phyloP scores from a whole-genome alignment of 2,329 filamentous ascomycete species.

The Pezicula neosporulosa region DNA sequence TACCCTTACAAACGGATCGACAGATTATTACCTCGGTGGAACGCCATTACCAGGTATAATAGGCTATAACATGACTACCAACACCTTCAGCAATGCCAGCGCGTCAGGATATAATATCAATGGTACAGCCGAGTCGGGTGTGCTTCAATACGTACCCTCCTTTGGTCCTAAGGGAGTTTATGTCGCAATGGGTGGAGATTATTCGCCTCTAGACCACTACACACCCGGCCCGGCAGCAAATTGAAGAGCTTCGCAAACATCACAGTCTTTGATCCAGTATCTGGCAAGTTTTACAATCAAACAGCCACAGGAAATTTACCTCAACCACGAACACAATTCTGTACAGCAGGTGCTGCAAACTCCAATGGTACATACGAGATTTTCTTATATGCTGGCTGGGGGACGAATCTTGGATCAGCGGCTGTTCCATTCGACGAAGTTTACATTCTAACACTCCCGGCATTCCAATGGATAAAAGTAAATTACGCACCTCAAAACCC shows the following conservation, averaged over 20 bases:
- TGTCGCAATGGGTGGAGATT: conserved; percentile 1
- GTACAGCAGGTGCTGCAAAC: conserved; percentile 5
- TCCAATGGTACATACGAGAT: conserved; percentile 13
- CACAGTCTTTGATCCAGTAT: conserved; percentile 9
- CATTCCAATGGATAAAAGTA: conserved; percentile 16
- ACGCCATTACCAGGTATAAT: too few species aligned
- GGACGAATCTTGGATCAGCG: conserved; percentile 8
- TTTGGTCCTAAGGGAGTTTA: conserved; percentile 7
- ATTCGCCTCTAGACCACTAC: neutral
- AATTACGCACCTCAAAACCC: conserved; percentile 3
- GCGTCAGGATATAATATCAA: neutral
- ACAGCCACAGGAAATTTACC: conserved; percentile 11
- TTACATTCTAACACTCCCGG: conserved; percentile 16
- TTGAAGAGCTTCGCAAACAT: conserved; percentile 3
- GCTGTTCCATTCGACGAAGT: conserved; percentile 6
- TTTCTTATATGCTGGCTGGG: conserved; percentile 10
- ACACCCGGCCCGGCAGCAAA: neutral
- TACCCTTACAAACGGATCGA: too few species aligned
- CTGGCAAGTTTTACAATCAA: conserved; percentile 7
- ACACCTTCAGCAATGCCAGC: conserved; percentile 5
- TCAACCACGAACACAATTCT: conserved; percentile 7
- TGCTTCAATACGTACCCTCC: conserved; percentile 2
- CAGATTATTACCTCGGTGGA: too few species aligned
- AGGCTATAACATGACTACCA: too few species aligned
- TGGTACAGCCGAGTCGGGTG: neutral